These are phyloP conservation scores for Spathaspora arborariae DNA, from an alignment of 805 yeast species.

Conservation along the genomic window DNA sequence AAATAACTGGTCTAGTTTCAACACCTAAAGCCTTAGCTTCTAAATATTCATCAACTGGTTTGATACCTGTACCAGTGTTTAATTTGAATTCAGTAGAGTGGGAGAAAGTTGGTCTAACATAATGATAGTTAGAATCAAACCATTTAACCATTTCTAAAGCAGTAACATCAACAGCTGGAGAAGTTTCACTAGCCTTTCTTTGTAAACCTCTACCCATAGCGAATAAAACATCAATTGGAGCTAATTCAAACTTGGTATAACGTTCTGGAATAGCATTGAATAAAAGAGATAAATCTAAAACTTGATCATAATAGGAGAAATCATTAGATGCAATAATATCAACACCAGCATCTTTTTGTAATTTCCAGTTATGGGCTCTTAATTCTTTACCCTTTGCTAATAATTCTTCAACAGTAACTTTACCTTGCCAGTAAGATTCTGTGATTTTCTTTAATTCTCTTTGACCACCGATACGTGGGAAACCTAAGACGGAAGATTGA, in stretches of 20 bases:
- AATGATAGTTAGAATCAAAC: constrained; percentile 99
- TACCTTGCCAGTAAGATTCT: constrained; percentile 98
- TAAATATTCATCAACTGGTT: constrained; percentile 95
- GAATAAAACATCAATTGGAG: constrained; percentile 86
- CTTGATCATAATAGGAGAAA: constrained; percentile 97
- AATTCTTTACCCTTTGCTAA: constrained; percentile 91
- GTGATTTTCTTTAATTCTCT: constrained; percentile 99
- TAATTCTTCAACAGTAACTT: constrained; percentile 81
- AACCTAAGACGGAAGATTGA: constrained; percentile 95
- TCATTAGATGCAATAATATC: constrained; percentile 97
- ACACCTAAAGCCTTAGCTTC: constrained; percentile 97
- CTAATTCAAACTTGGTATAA: constrained; percentile 86
- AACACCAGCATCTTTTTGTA: constrained; percentile 95
- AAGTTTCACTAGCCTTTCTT: constrained; percentile 85
- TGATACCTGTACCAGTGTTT: constrained; percentile 65
- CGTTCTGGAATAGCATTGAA: constrained; percentile 97
- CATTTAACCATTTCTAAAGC: constrained; percentile 99
- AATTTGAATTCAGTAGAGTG: constrained; percentile 93
- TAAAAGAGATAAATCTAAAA: constrained; percentile 84
- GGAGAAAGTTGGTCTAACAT: constrained; percentile 98
- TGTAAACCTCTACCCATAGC: constrained; percentile 99
- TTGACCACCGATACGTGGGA: constrained; percentile 99
- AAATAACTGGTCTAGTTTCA: constrained; percentile 94
- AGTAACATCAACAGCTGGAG: constrained; percentile 93
- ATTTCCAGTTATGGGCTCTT: constrained; percentile 96